Evolutionary conservation across 352 stramenopile species (phyloP), one percentile per base, ranked within the genome.

Genomic region (Globisporangium cederbergense): DNA sequence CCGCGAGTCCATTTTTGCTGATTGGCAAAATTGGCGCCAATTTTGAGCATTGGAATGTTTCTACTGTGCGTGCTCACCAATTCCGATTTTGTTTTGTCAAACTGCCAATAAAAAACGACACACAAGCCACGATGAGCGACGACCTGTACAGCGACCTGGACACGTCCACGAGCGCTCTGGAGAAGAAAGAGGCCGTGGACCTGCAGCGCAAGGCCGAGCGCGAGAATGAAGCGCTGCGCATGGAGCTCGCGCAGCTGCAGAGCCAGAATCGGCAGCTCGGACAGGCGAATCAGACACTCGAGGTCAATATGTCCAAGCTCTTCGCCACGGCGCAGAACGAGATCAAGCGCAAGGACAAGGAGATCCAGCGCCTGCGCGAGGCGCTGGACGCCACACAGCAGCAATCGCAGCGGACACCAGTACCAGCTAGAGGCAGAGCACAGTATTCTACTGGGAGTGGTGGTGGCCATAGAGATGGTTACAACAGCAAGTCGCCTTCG

Each of bases 61-160:
- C 0, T 32, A 46, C 52, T 32, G 18, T 46, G 30, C 18, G 1
- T 7, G 2, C 7, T 32, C 28, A 32, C 2, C 32, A 30, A 61
- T n/a, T 61, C 40, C 40, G 25, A 42, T 52, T 51, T 20, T n/a
- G 30, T 52, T 51, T 20, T 28, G 30, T 4, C 14, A 46, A 18
- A n/a, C 20, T 14, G 28, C 3, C 1, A 40, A 25, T 22, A 16
- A 2, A 16, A 49, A 20, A 49, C 34, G 54, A 32, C 22, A 46
- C 28, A 52, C 9, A 45, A 50, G 55, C 38, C 56, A 62, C 42
- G 9, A 63, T 63, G 57, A 72, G 70, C 32, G 75, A 90, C 56
- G 85, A 93, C 65, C 70, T 95, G 55, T 93, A 95, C 62, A 79
- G 79, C 34, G 86, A 95, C 60, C 76, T 95, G 51, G 83, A 95